These are phyloP conservation scores for fission yeast (Schizosaccharomyces pombe) DNA, from an alignment of 805 yeast genomes.

Conservation along the genomic window ASM294v3 CU329670.1:3408001-3408500, in stretches of 20 bases:
- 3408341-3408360: constrained; percentile 1
- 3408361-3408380: not conserved
- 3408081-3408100: constrained; percentile 2
- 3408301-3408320: constrained; percentile 9
- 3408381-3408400: not conserved
- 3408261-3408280: constrained; percentile 7
- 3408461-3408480: not conserved
- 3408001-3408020: too few relatives aligned
- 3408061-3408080: constrained; percentile 2
- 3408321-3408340: constrained; percentile 10
- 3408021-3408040: not conserved
- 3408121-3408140: constrained; percentile 3
- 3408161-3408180: constrained; percentile 1
- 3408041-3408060: constrained; percentile 3
- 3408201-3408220: not conserved
- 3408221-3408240: not conserved
- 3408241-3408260: constrained; percentile 9
- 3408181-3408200: not conserved
- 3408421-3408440: not conserved
- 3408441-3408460: not conserved
- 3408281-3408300: constrained; percentile 11
- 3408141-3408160: not conserved
- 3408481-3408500: not conserved
- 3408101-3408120: constrained; percentile 2
- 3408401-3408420: not conserved